phyloP scores from a whole-genome alignment of 345 rosid genomes.

The Erodium maritimum region DNA sequence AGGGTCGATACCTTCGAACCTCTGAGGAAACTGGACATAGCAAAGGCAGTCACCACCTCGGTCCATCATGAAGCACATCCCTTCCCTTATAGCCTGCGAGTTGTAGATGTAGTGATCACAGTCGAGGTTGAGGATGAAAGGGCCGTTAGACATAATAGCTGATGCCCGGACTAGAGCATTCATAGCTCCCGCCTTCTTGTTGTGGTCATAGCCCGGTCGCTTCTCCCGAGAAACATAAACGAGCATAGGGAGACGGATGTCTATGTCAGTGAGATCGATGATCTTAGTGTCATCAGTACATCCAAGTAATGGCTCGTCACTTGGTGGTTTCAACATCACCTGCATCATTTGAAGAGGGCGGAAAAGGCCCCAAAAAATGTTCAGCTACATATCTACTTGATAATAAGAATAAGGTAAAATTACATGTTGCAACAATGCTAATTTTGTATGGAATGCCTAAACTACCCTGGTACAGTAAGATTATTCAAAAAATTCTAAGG shows the following conservation, averaged over 20 bases:
- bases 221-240: constrained; percentile 97
- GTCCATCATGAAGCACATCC: constrained; percentile 99
- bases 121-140: constrained; percentile 93
- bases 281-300: constrained; percentile 46
- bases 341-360: constrained; percentile 19
- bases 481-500: no score
- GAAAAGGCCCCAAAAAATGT: no score
- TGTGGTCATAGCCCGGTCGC: constrained; percentile 97
- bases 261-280: constrained; percentile 68
- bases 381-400: no score
- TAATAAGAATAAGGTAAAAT: constrained; percentile 1
- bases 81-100: constrained; percentile 88
- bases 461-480: no score
- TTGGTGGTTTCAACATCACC: constrained; percentile 98
- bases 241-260: constrained; percentile 92
- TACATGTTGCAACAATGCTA: no score
- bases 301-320: constrained; percentile 81
- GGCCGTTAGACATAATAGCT: constrained; percentile 94
- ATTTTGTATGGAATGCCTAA: no score
- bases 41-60: constrained; percentile 91
- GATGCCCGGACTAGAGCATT: constrained; percentile 96
- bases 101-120: constrained; percentile 98
- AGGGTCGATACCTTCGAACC: constrained; percentile 97
- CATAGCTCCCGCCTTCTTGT: constrained; percentile 99
- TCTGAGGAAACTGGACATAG: constrained; percentile 94